Percentiles rank a stretch among this genome's conserved stretches.
Conservation (phyloP, 2,329 filamentous ascomycete species). For the Cladosporium sp. region DNA sequence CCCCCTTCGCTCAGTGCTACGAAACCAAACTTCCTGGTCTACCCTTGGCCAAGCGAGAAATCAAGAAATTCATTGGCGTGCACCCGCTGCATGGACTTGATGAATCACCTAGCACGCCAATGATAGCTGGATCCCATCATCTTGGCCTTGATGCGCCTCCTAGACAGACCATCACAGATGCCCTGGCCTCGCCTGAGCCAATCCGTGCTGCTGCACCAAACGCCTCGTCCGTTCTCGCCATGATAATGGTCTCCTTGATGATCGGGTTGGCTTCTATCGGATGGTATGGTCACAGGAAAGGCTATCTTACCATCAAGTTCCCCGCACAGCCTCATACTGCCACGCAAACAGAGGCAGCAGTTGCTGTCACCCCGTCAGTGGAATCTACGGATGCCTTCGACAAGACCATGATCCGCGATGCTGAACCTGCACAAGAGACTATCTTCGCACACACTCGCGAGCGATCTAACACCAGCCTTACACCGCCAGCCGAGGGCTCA, state of each 20-base stretch:
- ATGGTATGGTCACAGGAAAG: slow-evolving; percentile 12
- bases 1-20: slow-evolving; percentile 59
- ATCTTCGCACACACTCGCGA: slow-evolving; percentile 25
- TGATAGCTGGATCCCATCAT: slow-evolving; percentile 25
- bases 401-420: slow-evolving; percentile 30
- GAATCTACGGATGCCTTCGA: slow-evolving; percentile 10
- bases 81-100: slow-evolving; percentile 28
- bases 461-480: neutral
- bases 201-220: neutral
- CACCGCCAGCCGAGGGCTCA: neutral
- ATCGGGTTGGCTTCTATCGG: slow-evolving; percentile 10
- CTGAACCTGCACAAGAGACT: slow-evolving; percentile 38
- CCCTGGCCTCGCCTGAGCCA: neutral
- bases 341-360: neutral
- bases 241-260: slow-evolving; percentile 9
- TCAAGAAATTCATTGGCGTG: slow-evolving; percentile 31
- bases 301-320: slow-evolving; percentile 13
- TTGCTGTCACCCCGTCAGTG: slow-evolving; percentile 11
- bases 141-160: slow-evolving; percentile 25
- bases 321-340: slow-evolving; percentile 7
- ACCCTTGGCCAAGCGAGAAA: slow-evolving; percentile 18
- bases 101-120: slow-evolving; percentile 18
- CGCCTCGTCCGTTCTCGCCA: slow-evolving; percentile 1
- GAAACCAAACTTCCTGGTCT: slow-evolving; percentile 30
- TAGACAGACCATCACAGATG: slow-evolving; percentile 13